Percentiles rank a stretch among this genome's conserved stretches.
Evolutionary conservation across 495 filamentous ascomycete genomes (phyloP).

Genomic region (Hypoxylon subgilvum): DNA sequence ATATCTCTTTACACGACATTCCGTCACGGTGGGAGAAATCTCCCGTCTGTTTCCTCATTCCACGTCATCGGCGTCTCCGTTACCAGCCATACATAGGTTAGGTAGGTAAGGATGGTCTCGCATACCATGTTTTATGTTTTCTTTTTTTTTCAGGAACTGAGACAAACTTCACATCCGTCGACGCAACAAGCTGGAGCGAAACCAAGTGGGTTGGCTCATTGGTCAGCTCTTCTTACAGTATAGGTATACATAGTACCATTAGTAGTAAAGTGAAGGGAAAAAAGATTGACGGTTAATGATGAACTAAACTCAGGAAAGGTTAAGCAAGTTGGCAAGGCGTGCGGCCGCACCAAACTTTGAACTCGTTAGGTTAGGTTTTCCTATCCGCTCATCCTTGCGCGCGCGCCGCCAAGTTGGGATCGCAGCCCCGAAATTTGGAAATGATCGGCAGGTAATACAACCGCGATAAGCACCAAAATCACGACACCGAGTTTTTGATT

Average conservation of each 20-base stretch:
- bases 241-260: too few relatives aligned
- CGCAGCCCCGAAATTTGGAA: conserved; percentile 25
- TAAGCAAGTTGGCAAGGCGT: too few relatives aligned
- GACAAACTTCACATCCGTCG: background rate
- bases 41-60: background rate
- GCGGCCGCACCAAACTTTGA: too few relatives aligned
- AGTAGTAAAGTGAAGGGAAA: too few relatives aligned
- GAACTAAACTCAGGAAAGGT: too few relatives aligned
- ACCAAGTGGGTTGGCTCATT: conserved; percentile 13
- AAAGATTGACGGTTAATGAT: too few relatives aligned
- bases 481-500: conserved; percentile 4
- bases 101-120: background rate
- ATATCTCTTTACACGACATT: too few relatives aligned
- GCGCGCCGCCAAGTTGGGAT: conserved; percentile 25
- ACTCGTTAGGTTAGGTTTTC: too few relatives aligned
- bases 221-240: too few relatives aligned
- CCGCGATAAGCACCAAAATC: conserved; percentile 33
- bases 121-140: background rate
- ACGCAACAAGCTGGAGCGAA: too few relatives aligned
- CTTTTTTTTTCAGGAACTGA: background rate
- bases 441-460: conserved; percentile 28
- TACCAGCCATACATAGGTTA: background rate
- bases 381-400: conserved; percentile 9
- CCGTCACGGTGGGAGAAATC: too few relatives aligned
- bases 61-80: conserved; percentile 3